Conservation (phyloP, 78 protist species). For the Salpingoeca rosetta region DNA sequence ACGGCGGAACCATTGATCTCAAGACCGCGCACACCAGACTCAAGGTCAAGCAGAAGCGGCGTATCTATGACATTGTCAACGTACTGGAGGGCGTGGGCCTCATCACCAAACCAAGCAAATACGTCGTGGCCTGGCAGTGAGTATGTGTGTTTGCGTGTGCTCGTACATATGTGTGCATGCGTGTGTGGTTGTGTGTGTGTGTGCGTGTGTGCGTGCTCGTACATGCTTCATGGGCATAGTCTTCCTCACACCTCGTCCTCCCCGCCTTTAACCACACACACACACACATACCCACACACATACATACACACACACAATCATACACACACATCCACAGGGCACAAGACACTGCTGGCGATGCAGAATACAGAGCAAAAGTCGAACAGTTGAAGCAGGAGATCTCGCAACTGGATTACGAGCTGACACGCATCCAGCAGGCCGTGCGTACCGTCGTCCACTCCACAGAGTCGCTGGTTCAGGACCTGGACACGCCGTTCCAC, state of each 20-base stretch:
- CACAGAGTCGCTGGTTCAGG: no score
- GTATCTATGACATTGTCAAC: constrained; percentile 90
- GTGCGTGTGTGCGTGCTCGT: not conserved
- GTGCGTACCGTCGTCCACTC: no score
- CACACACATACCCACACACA: not conserved
- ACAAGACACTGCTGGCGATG: not conserved
- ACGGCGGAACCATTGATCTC: constrained; percentile 37
- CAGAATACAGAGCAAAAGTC: no score
- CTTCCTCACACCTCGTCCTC: not conserved
- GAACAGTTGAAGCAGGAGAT: no score
- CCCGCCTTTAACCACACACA: not conserved
- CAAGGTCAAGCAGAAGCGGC: constrained; percentile 68
- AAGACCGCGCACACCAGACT: constrained; percentile 52
- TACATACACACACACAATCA: not conserved
- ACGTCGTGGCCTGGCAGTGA: constrained; percentile 12
- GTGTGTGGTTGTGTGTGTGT: not conserved
- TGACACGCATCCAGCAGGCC: no score
- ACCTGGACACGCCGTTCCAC: no score
- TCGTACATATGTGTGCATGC: not conserved
- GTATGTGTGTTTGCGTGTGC: not conserved
- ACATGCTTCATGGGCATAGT: not conserved
- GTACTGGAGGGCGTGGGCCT: constrained; percentile 89
- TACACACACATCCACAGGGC: not conserved
- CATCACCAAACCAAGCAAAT: constrained; percentile 80
- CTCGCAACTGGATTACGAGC: no score